Evolutionary conservation across 306 rosid genomes (phyloP).

Genomic region (Prunus kanzakura): DNA sequence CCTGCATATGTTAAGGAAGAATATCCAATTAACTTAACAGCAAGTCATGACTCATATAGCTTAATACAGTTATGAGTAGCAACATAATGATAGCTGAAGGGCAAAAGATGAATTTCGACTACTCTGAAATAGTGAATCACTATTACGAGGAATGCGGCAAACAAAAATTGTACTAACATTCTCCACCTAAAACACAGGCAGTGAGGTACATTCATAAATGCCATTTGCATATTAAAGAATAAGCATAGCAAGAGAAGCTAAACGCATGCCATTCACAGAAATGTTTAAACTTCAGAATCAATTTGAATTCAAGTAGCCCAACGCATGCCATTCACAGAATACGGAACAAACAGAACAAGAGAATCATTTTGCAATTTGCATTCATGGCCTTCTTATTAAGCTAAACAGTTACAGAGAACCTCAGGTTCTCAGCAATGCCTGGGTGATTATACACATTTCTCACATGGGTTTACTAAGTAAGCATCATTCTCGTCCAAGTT

Average conservation of each 20-base stretch:
- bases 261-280: neutral
- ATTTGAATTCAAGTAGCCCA: neutral
- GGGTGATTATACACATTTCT: slow-evolving; percentile 10
- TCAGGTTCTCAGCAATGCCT: neutral
- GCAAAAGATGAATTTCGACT: neutral
- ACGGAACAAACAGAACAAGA: no score
- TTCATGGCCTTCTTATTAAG: neutral
- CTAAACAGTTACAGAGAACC: neutral
- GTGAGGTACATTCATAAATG: no score
- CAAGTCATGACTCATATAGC: neutral
- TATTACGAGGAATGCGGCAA: neutral
- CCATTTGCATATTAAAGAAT: no score
- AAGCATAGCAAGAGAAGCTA: neutral
- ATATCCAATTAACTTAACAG: slow-evolving; percentile 11
- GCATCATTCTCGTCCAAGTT: slow-evolving; percentile 1
- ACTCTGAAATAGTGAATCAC: neutral
- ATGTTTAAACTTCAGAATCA: neutral
- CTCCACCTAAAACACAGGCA: neutral
- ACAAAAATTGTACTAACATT: neutral
- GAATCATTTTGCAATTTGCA: neutral
- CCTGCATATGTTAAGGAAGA: neutral
- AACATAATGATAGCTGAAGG: neutral
- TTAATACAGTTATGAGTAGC: neutral
- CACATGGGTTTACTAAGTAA: slow-evolving; percentile 12
- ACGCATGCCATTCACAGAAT: neutral